Evolutionary conservation across 1,139 yeast species (phyloP).

Genomic region (Candida sanyaensis): DNA sequence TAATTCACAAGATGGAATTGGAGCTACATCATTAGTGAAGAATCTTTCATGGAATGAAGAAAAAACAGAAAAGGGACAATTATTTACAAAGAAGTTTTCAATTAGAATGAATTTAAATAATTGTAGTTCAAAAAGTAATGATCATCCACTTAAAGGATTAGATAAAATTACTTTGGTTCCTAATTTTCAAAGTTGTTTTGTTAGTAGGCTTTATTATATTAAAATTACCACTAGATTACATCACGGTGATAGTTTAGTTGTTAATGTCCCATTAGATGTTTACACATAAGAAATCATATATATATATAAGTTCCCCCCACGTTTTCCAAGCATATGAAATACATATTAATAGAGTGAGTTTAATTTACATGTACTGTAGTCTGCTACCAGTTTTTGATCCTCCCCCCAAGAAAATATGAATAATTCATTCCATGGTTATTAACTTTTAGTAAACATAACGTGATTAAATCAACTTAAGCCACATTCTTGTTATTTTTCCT

Average conservation of each 20-base stretch:
- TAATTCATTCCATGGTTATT: too few species aligned
- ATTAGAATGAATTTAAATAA: slow-evolving; percentile 27
- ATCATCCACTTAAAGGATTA: slow-evolving; percentile 24
- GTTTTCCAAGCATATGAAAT: not conserved
- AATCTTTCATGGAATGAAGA: slow-evolving; percentile 31
- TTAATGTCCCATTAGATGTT: slow-evolving; percentile 39
- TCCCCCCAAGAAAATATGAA: too few species aligned
- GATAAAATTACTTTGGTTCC: slow-evolving; percentile 51
- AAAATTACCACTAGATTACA: slow-evolving; percentile 32
- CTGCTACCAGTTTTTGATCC: too few species aligned
- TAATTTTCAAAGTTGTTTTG: slow-evolving; percentile 56
- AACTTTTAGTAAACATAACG: too few species aligned
- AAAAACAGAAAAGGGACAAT: slow-evolving; percentile 17
- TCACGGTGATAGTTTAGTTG: slow-evolving; percentile 33
- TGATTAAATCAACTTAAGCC: too few species aligned
- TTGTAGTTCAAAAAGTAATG: slow-evolving; percentile 28
- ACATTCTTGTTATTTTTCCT: too few species aligned
- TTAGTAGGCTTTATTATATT: slow-evolving; percentile 52
- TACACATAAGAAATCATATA: slow-evolving; percentile 10
- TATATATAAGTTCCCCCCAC: slow-evolving; percentile 11
- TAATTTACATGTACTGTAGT: too few species aligned
- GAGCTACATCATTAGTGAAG: slow-evolving; percentile 21
- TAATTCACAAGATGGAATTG: slow-evolving; percentile 16
- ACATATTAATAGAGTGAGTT: not conserved
- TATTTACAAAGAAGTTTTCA: slow-evolving; percentile 30